phyloP scores from a whole-genome alignment of 345 rosid species.

The Laguncularia racemosa region DNA sequence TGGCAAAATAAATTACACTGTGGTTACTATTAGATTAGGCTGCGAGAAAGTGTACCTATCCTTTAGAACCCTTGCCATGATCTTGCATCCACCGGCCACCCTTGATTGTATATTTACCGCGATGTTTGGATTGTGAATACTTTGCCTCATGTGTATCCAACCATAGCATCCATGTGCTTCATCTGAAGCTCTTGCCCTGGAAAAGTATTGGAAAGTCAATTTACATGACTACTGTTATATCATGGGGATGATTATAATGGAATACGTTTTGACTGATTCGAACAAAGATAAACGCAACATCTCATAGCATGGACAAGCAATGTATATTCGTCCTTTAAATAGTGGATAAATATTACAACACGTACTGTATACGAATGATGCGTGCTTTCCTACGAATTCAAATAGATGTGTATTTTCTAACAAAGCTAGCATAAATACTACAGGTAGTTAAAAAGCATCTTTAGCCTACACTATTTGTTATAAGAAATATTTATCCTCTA shows the following conservation, averaged over 20 bases:
- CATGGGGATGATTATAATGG: too few relatives aligned
- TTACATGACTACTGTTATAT: not conserved
- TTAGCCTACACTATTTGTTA: too few relatives aligned
- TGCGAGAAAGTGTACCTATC: constrained; percentile 33
- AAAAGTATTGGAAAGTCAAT: not conserved
- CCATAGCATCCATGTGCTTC: constrained; percentile 51
- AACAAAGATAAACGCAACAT: too few relatives aligned
- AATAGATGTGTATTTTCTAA: too few relatives aligned
- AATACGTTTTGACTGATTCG: too few relatives aligned
- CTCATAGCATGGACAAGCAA: too few relatives aligned
- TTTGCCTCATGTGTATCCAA: constrained; percentile 84
- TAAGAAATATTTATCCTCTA: too few relatives aligned
- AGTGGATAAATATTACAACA: not conserved
- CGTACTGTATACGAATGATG: too few relatives aligned
- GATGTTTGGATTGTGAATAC: constrained; percentile 85
- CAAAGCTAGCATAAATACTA: too few relatives aligned
- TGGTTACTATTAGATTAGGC: too few relatives aligned
- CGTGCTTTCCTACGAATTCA: too few relatives aligned
- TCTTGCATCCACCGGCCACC: constrained; percentile 53
- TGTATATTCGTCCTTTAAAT: not conserved
- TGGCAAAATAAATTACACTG: too few relatives aligned
- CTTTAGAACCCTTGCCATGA: constrained; percentile 40
- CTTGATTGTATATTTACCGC: constrained; percentile 78
- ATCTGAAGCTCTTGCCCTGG: constrained; percentile 62
- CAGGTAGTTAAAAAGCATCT: not conserved